phyloP scores from a whole-genome alignment of 305 asterid genomes.

The Solanum hybrid region DNA sequence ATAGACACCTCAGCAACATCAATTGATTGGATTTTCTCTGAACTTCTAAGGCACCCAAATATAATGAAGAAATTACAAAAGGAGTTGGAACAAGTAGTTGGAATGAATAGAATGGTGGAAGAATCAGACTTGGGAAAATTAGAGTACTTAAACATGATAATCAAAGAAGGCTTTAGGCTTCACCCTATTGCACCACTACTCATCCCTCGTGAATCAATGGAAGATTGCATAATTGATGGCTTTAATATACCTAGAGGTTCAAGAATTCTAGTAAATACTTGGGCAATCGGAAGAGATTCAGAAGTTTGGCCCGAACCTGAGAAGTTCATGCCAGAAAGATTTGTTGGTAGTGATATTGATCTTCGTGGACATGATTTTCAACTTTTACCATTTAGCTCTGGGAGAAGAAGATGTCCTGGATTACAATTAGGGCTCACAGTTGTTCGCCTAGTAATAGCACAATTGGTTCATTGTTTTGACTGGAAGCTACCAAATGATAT shows the following conservation, averaged over 20 bases:
- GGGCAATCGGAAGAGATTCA: background rate
- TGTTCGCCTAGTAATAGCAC: background rate
- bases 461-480: background rate
- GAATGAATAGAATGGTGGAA: background rate
- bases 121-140: background rate
- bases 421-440: background rate
- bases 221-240: background rate
- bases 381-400: background rate
- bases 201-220: background rate
- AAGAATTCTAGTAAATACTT: background rate
- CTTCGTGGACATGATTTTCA: background rate
- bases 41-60: background rate
- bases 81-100: background rate
- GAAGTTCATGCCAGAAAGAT: background rate
- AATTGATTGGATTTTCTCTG: background rate
- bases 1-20: background rate
- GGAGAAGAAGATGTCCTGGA: background rate
- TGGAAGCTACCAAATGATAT: background rate
- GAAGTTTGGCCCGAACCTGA: background rate
- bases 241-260: background rate
- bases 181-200: background rate
- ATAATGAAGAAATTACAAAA: background rate
- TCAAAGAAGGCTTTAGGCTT: background rate
- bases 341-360: background rate
- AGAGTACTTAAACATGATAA: background rate